Conservation (phyloP, 164 flowering plant genomes). For the Paratinospora sagittata region DNA sequence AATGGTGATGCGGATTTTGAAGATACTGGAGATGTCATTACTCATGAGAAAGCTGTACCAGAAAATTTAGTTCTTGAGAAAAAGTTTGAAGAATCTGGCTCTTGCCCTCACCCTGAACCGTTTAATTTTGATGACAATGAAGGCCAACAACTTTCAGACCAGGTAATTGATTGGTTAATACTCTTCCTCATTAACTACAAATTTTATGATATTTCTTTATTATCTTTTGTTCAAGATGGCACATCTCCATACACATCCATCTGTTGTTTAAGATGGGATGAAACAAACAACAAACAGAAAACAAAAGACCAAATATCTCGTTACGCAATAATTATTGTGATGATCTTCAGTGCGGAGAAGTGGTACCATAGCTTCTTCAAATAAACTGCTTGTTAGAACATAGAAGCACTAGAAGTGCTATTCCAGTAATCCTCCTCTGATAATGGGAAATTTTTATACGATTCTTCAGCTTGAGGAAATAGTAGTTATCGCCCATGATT, state of each 20-base stretch:
- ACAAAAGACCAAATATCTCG: too few relatives aligned
- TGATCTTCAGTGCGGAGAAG: background rate
- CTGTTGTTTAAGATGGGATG: background rate
- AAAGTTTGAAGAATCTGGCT: constrained; percentile 8
- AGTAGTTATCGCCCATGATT: too few relatives aligned
- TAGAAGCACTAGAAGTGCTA: too few relatives aligned
- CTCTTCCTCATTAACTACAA: background rate
- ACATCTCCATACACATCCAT: too few relatives aligned
- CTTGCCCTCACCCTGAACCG: constrained; percentile 9
- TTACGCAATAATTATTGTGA: background rate
- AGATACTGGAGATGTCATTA: background rate
- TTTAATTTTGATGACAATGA: constrained; percentile 14
- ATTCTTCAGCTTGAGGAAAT: too few relatives aligned
- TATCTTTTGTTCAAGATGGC: background rate
- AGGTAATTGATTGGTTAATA: constrained; percentile 26
- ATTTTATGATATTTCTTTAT: background rate
- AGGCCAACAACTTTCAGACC: constrained; percentile 18
- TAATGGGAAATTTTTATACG: too few relatives aligned
- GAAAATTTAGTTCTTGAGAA: constrained; percentile 15
- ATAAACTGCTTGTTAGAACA: too few relatives aligned
- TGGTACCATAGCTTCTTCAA: background rate
- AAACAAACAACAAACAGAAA: too few relatives aligned
- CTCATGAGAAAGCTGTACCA: constrained; percentile 21
- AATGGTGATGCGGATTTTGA: constrained; percentile 3
- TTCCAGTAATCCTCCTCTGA: too few relatives aligned